Evolutionary conservation across 2,329 filamentous ascomycete genomes (phyloP), one percentile per base, ranked within the genome.

Genomic region (Curvularia sp.): DNA sequence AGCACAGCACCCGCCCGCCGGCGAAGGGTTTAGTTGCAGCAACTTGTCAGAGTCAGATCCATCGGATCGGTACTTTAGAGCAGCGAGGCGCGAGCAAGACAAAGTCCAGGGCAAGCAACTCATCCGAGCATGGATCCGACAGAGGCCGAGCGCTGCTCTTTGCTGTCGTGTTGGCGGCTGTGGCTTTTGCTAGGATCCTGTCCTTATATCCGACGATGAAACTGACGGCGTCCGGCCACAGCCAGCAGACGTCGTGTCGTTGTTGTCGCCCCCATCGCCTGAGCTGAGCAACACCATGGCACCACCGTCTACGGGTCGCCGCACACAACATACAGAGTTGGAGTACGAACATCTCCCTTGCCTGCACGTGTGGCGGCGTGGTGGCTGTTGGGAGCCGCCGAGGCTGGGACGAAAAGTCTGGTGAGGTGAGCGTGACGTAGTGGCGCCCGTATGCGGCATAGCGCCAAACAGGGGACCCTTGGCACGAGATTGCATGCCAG

Each of bases 171-270:
- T 42, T 62, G 59, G 61, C 65, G 63, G 63, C 57, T 67, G 65
- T 67, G 65, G 65, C 65, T 65, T 65, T 65, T 55, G 51, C 60
- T 52, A 61, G 62, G 62, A 59, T 57, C 41, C 12, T 43, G 24
- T 43, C 41, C 44, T 63, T 65, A 65, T 70, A 63, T 65, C 64
- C 64, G 67, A 51, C 53, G 18, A 65, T 62, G 58, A 63, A 65
- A 63, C 58, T 42, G 60, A 52, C 54, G 24, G 56, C 56, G 57
- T 61, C 55, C 64, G 49, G 57, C 56, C 52, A 59, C 33, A 38
- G 33, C 33, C 33, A 38, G 33, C 30, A 15, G 31, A 33, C 31
- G 31, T 33, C 28, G 28, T 31, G 28, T 9, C 28, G 28, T 31
- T 7, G 28, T 7, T 2, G 28, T 31, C 9, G 28, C 28, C 28